These are phyloP conservation scores for Cyberlindnera japonica DNA, from an alignment of 805 yeast genomes.

Conservation along the genomic window DNA sequence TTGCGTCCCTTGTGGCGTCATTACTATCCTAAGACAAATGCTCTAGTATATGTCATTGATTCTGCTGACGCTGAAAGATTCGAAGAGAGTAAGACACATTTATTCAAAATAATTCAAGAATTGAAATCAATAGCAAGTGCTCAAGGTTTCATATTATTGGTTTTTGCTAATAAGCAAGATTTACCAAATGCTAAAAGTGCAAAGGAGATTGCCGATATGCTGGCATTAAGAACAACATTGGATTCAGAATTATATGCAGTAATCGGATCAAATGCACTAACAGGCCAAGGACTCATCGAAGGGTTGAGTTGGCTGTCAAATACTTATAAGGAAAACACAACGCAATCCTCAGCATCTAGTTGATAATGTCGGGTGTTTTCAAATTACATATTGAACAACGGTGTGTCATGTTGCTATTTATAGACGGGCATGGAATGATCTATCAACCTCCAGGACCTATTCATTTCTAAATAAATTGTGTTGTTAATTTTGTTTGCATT, in stretches of 20 bases:
- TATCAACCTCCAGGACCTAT: no score
- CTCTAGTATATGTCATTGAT: conserved; percentile 87
- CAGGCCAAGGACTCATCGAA: conserved; percentile 87
- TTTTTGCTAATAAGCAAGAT: conserved; percentile 93
- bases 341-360: background rate
- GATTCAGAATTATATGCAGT: conserved; percentile 79
- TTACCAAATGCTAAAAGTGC: conserved; percentile 87
- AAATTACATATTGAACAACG: no score
- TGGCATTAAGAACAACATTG: conserved; percentile 55
- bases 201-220: conserved; percentile 72
- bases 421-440: no score
- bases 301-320: conserved; percentile 83
- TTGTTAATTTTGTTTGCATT: no score
- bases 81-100: conserved; percentile 73
- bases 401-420: no score
- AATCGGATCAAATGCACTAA: conserved; percentile 83
- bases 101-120: conserved; percentile 74
- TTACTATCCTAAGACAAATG: conserved; percentile 90
- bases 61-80: conserved; percentile 69
- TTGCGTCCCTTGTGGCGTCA: conserved; percentile 94
- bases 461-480: no score
- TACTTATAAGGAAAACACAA: conserved; percentile 38
- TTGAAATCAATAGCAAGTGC: conserved; percentile 50
- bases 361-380: background rate
- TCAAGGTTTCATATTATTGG: conserved; percentile 72